Evolutionary conservation across 2,329 filamentous ascomycete species (phyloP).

Genomic region (Periconia digitata): DNA sequence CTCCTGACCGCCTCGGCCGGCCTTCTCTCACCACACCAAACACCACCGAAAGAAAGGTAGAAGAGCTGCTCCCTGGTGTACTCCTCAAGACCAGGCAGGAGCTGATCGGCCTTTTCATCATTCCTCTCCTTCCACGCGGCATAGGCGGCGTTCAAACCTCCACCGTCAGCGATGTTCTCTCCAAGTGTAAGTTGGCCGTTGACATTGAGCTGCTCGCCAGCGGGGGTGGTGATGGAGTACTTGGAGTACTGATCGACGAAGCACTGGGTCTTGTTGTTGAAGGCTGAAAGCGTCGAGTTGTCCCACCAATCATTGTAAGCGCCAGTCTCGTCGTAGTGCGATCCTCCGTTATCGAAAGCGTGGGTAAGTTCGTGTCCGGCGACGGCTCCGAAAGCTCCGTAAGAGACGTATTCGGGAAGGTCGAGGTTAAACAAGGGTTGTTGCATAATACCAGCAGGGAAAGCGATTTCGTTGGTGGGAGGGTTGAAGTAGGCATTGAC

Average conservation of each 20-base stretch:
- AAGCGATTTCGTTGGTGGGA: not conserved
- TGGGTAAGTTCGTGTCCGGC: slow-evolving; percentile 70
- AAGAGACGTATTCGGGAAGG: slow-evolving; percentile 64
- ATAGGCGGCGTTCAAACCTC: slow-evolving; percentile 65
- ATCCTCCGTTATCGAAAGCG: slow-evolving; percentile 67
- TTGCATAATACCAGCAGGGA: slow-evolving; percentile 65
- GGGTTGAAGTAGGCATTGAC: slow-evolving; percentile 1
- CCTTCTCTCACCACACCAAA: slow-evolving; percentile 64
- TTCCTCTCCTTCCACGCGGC: slow-evolving; percentile 64
- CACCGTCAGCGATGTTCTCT: slow-evolving; percentile 72
- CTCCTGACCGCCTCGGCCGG: slow-evolving; percentile 58
- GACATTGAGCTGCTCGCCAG: slow-evolving; percentile 54
- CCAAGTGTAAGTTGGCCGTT: slow-evolving; percentile 65
- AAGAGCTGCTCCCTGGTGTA: slow-evolving; percentile 69
- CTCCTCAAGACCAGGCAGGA: slow-evolving; percentile 56
- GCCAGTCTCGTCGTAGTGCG: slow-evolving; percentile 63
- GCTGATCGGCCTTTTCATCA: slow-evolving; percentile 45
- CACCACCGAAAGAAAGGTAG: slow-evolving; percentile 63
- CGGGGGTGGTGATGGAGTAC: slow-evolving; percentile 41
- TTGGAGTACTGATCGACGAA: slow-evolving; percentile 67
- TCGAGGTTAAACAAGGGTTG: slow-evolving; percentile 63
- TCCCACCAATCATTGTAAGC: slow-evolving; percentile 68
- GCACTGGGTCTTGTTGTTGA: slow-evolving; percentile 61
- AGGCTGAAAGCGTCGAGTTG: slow-evolving; percentile 57
- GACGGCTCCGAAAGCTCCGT: slow-evolving; percentile 67